Evolutionary conservation across 2,329 filamentous ascomycete genomes (phyloP), one percentile per base, ranked within the genome.

Genomic region (Beauveria medogensis): DNA sequence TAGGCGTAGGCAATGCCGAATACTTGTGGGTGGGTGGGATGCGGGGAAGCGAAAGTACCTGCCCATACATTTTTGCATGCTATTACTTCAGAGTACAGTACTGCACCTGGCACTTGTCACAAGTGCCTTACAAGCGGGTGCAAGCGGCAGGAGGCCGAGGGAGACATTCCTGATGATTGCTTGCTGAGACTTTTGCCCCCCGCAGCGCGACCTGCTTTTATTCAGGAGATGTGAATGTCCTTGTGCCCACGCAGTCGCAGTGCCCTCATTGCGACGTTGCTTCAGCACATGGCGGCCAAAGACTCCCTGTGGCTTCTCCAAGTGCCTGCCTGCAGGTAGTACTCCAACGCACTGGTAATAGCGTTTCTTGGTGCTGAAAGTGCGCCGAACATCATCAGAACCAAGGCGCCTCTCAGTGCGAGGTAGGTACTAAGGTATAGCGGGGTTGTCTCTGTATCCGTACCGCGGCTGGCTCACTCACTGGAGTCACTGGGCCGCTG

Each of bases 111-210:
- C 30, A 14, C 30, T 34, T 34, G 30, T n/a, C 48, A 18, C 18
- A 34, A 28, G 22, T 26, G 51, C 51, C 20, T 10, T 22, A 20
- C 18, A 16, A 8, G 9, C 28, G n/a, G 12, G 51, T 22, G 26
- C 30, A 30, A 37, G 54, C 24, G 22, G 9, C 26, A 5, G 30
- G 22, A 48, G 55, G 55, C 28, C 43, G 30, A 58, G 55, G 55
- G 46, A 51, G 46, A 43, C 54, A 58, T 58, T 58, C 55, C 55
- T 58, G 34, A 6, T 40, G 50, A 53, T 53, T 54, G 41, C 24
- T 20, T 30, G 30, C 58, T 60, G 58, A 60, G 58, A 60, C 58
- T 30, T n/a, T 30, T 24, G 28, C 34, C 57, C 56, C 57, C 57
- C 48, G 48, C 57, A 34, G 34, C 40, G 28, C 47, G 37, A 37